Evolutionary conservation across 1,284 basidiomycete species (phyloP).

Genomic region (Malassezia japonica): DNA sequence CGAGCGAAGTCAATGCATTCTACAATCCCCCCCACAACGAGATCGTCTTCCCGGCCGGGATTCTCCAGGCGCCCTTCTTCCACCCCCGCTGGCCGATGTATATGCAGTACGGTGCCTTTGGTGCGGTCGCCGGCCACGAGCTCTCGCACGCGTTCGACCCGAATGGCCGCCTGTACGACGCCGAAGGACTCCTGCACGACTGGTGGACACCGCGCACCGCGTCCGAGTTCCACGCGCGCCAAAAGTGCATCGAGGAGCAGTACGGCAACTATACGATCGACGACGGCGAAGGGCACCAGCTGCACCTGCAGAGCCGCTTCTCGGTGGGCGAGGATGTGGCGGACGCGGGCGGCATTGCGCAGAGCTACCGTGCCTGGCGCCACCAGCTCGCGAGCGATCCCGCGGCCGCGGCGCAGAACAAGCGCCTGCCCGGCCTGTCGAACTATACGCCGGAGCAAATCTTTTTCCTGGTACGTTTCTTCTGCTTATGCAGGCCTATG

Average conservation of each 20-base stretch:
- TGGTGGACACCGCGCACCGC: conserved; percentile 71
- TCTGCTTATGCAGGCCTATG: conserved; percentile 19
- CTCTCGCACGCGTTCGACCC: conserved; percentile 83
- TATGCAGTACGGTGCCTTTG: conserved; percentile 64
- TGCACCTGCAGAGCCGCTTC: conserved; percentile 71
- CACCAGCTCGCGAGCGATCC: conserved; percentile 30
- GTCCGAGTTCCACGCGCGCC: conserved; percentile 68
- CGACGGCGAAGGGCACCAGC: conserved; percentile 69
- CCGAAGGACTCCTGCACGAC: conserved; percentile 56
- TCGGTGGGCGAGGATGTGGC: conserved; percentile 62
- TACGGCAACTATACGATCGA: conserved; percentile 73
- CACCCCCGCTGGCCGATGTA: conserved; percentile 73
- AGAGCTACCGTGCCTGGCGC: conserved; percentile 49
- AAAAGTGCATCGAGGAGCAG: conserved; percentile 78
- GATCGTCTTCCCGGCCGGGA: conserved; percentile 95
- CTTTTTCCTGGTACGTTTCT: conserved; percentile 44
- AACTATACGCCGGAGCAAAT: conserved; percentile 47
- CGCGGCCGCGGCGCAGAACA: conserved; percentile 33
- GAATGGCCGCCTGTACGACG: conserved; percentile 61
- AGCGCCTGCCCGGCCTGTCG: conserved; percentile 44
- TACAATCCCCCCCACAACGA: conserved; percentile 50
- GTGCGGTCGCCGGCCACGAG: conserved; percentile 38
- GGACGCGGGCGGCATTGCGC: conserved; percentile 50
- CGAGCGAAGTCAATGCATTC: conserved; percentile 53
- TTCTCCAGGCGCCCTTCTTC: conserved; percentile 88